Evolutionary conservation across 2,329 filamentous ascomycete genomes (phyloP), one percentile per base, ranked within the genome.

Genomic region (Fonsecaea monophora): DNA sequence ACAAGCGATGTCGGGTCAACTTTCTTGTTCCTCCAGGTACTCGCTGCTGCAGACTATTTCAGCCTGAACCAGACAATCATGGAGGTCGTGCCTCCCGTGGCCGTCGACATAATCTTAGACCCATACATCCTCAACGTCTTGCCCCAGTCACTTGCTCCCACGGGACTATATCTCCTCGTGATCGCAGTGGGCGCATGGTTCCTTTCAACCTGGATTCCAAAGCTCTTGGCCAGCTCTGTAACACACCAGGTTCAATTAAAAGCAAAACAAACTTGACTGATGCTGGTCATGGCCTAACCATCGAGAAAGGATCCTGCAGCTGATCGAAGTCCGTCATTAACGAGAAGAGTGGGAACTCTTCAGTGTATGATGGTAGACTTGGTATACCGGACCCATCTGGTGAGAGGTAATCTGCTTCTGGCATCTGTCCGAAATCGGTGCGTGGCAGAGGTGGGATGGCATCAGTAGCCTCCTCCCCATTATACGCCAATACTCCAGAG

Each of bases 21-120:
- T 0, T 74, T 87, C 35, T 82, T 95, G 7, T 87, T 96, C 64
- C 85, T 98, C 2, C 90, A 87, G 69, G 82, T 98, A 60, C 84
- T 85, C 69, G 87, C 93, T 13, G 87, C 89, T 21, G 93, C 95
- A 55, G 92, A 96, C 74, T 99, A 94, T 81, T 96, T 91, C 78
- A 90, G 91, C 10, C 84, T 87, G 66, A 86, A 97, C 75, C 79
- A 82, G 68, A 84, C 84, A 1, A 84, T 97, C 74, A 98, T 98
- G 94, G 79, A 82, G 57, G 74, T 84, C 68, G 90, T 92, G 13
- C 89, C 89, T 1, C 86, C 88, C 0, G 92, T 98, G 3, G 82
- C 88, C 61, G 90, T 90, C 60, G 94, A 99, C 73, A 79, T 90
- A 64, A 89, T 97, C 73, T 86, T 99, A 30, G 95, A 98, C 77